Evolutionary conservation across 2,329 filamentous ascomycete genomes (phyloP), one percentile per base, ranked within the genome.

Genomic region (Graphium sp.): DNA sequence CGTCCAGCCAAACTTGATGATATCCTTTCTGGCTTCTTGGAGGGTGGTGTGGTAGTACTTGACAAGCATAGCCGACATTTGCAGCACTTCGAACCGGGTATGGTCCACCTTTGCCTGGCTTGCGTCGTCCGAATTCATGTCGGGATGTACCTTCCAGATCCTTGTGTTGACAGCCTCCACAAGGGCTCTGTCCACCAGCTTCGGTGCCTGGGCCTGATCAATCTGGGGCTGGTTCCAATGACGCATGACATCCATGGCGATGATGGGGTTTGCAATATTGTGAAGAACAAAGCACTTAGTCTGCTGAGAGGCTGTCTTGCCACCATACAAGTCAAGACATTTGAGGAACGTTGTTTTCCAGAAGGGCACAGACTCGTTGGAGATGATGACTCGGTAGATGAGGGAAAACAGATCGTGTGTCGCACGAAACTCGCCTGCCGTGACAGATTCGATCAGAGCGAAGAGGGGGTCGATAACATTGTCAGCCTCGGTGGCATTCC

Each of bases 1-100:
- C 12, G 85, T 93, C 89, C 89, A 99, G 4, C 84, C 85, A 51
- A 95, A 98, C 53, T 94, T 95, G 45, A 98, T 98, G 36, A 98
- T 87, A 38, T 98, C 89, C 52, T 98, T 98, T 21, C 91, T 74
- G 3, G 82, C 76, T 43, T 95, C 89, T 39, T 91, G 80, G 2
- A 98, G 67, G 30, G 84, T 79, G 18, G 71, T 69, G 43, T 87
- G 74, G 43, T 98, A 83, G 43, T 95, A 92, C 47, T 98, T 98
- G 52, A 98, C 77, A 22, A 98, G 62, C 58, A 98, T 74, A 1
- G 89, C 85, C 5, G 89, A 94, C 24, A 95, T 67, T 48, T 99
- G 91, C 25, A 99, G 66, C 7, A 94, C 68, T 47, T 98, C 91
- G 72, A 95, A 93, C 11, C 89, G 69, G 2, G 85, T 91, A 50